These are phyloP conservation scores for Fraxinus platypoda DNA, from an alignment of 305 asterid species.

Conservation along the genomic window DNA sequence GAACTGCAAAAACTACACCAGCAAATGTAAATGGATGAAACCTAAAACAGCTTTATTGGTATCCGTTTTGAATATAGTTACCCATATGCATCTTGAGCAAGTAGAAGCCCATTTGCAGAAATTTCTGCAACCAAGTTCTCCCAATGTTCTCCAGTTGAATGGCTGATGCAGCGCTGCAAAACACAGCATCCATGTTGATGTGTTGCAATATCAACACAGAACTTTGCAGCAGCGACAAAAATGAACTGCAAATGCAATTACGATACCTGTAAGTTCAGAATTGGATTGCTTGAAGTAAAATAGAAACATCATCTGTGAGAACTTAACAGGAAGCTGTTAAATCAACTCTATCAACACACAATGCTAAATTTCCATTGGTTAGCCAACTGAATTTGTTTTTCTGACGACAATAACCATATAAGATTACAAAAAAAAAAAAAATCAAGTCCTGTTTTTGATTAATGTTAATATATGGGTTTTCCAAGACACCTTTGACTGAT, in stretches of 20 bases:
- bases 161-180: slow-evolving; percentile 82
- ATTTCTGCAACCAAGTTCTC: slow-evolving; percentile 68
- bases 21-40: not conserved
- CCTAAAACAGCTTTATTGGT: not conserved
- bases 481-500: not conserved
- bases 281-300: slow-evolving; percentile 12
- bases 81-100: slow-evolving; percentile 96
- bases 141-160: slow-evolving; percentile 61
- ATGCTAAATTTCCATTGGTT: not conserved
- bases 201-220: slow-evolving; percentile 82
- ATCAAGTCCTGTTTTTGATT: not conserved
- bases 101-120: slow-evolving; percentile 66
- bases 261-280: slow-evolving; percentile 10
- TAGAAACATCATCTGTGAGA: slow-evolving; percentile 4
- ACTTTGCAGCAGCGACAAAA: slow-evolving; percentile 78
- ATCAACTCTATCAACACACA: not conserved
- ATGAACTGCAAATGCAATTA: slow-evolving; percentile 65
- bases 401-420: slow-evolving; percentile 5
- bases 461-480: not conserved
- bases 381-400: slow-evolving; percentile 11
- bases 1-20: not conserved
- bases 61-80: slow-evolving; percentile 23
- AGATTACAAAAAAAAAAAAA: not conserved
- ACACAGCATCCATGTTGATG: slow-evolving; percentile 97
- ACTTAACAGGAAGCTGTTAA: not conserved